These are phyloP conservation scores for Coemansia sp. DNA, from an alignment of 192 early-diverging fungal species.

Conservation along the genomic window DNA sequence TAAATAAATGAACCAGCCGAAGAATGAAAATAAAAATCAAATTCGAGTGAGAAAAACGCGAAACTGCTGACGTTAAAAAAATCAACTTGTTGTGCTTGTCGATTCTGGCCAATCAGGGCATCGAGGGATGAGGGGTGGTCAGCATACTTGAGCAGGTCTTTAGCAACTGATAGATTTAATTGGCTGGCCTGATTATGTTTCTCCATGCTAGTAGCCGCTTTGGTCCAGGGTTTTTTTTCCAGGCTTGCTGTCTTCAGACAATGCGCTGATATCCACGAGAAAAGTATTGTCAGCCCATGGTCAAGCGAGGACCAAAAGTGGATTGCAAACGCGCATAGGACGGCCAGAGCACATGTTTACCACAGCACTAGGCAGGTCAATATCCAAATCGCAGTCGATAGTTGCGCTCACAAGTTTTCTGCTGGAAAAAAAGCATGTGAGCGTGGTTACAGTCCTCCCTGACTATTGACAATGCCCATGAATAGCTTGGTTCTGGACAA, in stretches of 20 bases:
- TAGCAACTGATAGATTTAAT: too few relatives aligned
- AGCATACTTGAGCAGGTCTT: too few relatives aligned
- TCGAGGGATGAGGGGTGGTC: too few relatives aligned
- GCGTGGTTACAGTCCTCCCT: conserved; percentile 2
- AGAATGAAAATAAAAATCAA: neutral
- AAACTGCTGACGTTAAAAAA: neutral
- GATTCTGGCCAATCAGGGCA: too few relatives aligned
- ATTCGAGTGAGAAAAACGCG: neutral
- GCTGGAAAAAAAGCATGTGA: conserved; percentile 13
- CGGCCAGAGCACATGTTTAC: conserved; percentile 10
- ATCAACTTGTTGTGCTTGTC: neutral
- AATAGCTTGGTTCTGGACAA: too few relatives aligned
- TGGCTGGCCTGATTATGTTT: too few relatives aligned
- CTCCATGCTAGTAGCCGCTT: too few relatives aligned
- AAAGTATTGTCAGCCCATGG: too few relatives aligned
- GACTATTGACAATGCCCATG: conserved; percentile 5
- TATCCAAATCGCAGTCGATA: neutral
- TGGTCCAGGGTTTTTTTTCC: too few relatives aligned
- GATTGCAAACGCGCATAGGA: conserved; percentile 29
- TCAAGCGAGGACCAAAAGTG: too few relatives aligned
- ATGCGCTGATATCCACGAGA: too few relatives aligned
- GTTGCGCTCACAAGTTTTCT: neutral
- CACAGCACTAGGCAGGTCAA: neutral
- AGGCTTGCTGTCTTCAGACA: too few relatives aligned
- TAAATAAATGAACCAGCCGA: neutral